Conservation (phyloP, 1,284 basidiomycete species). For the Lignosus rhinocerotis region DNA sequence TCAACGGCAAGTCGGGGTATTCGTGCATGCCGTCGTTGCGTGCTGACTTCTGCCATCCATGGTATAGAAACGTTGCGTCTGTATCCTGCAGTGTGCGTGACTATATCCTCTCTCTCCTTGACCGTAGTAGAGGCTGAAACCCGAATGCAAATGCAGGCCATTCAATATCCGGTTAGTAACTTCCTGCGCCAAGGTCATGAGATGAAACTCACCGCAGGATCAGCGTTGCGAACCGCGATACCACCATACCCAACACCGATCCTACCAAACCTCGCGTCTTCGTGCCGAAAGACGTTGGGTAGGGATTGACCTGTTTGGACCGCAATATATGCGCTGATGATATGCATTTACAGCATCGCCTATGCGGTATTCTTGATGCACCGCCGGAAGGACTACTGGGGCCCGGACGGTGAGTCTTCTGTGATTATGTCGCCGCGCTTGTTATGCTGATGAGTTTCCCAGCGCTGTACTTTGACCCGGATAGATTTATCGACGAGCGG, state of each 20-base stretch:
- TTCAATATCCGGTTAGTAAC: conserved; percentile 27
- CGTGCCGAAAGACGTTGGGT: conserved; percentile 26
- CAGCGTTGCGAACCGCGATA: conserved; percentile 23
- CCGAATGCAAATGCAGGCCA: conserved; percentile 16
- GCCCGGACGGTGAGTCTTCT: conserved; percentile 25
- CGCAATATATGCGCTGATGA: background rate
- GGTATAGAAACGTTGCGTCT: conserved; percentile 32
- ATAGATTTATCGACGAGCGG: conserved; percentile 57
- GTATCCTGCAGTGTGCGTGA: conserved; percentile 37
- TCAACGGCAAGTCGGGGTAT: conserved; percentile 23
- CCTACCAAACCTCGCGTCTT: conserved; percentile 27
- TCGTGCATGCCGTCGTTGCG: background rate
- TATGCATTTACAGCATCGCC: conserved; percentile 11
- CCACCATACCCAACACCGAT: conserved; percentile 24
- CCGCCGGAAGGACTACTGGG: conserved; percentile 33
- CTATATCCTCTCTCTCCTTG: background rate
- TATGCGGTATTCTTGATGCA: conserved; percentile 34
- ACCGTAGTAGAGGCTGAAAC: background rate
- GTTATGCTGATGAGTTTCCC: background rate
- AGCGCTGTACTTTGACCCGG: conserved; percentile 58
- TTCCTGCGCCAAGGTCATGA: background rate
- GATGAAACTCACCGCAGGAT: background rate
- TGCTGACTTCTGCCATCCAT: background rate
- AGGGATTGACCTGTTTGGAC: background rate
- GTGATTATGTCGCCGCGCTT: background rate